Evolutionary conservation across 176 grass and related monocot species (phyloP), one percentile per base, ranked within the genome.

Genomic region (Tillandsia fasciculata): DNA sequence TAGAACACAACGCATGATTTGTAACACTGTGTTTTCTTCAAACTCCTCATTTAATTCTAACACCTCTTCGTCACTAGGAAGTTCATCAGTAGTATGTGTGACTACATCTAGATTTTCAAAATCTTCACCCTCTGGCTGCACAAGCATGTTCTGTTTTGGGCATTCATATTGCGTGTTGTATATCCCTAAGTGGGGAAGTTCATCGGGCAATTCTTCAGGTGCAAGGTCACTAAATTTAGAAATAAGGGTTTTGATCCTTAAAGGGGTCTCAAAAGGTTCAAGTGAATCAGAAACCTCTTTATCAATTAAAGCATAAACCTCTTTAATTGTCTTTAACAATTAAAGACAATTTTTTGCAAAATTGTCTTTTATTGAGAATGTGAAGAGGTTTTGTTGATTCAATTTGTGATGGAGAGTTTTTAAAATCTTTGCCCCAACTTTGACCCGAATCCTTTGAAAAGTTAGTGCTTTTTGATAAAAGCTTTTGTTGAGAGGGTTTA

Each of bases 121-220:
- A n/a, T n/a, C n/a, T n/a, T n/a, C n/a, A n/a, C n/a, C n/a, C n/a
- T n/a, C n/a, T n/a, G n/a, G n/a, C n/a, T n/a, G n/a, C n/a, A n/a
- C n/a, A n/a, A 11, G 26, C 51, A 54, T 73, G 70, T 23, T 63
- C 15, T 8, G n/a, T n/a, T 73, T 48, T 0, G 70, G 26, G n/a
- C n/a, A 5, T 42, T 42, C 33, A 42, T 42, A 71, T 51, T 51
- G 13, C 33, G 26, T 71, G 68, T 71, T 71, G 68, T 71, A 71
- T 53, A 42, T 42, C 33, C 33, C 33, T 42, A 42, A 7, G 33
- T 42, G 0, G 3, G 33, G 3, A 42, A 42, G 33, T 42, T 42
- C 33, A 33, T 33, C 3, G 29, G 29, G 3, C 29, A 59, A 3
- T 18, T 59, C 15, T 2, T 59, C 14, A 2, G 12, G 56, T 59